These are phyloP conservation scores for Chamaecyparis obtusa DNA, from an alignment of 75 land plant genomes.

Conservation along the genomic window DNA sequence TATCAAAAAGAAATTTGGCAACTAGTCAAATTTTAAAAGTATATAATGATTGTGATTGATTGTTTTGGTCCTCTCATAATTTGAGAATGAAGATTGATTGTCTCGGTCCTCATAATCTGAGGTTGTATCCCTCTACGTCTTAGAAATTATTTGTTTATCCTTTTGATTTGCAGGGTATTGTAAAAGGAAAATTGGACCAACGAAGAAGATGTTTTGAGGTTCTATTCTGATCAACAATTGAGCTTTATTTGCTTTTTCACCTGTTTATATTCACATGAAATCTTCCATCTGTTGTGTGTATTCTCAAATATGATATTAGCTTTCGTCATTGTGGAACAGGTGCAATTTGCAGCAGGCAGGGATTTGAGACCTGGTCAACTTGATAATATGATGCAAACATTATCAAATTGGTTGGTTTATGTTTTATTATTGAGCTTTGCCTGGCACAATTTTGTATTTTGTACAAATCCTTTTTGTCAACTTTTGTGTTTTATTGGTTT, in stretches of 20 bases:
- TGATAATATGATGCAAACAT: conserved; percentile 77
- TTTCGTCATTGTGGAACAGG: conserved; percentile 35
- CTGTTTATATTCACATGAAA: not conserved
- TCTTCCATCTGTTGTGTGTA: not conserved
- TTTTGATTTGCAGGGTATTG: conserved; percentile 69
- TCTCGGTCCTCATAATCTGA: not conserved
- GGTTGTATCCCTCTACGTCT: not conserved
- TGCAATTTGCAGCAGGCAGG: conserved; percentile 98
- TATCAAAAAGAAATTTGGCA: not conserved
- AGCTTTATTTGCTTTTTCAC: not conserved
- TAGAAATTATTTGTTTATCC: not conserved
- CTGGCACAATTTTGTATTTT: not conserved
- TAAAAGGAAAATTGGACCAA: conserved; percentile 97
- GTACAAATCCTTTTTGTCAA: not conserved
- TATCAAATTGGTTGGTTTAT: conserved; percentile 64
- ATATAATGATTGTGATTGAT: not conserved
- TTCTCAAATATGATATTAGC: not conserved
- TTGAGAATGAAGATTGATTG: not conserved
- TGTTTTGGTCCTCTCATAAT: not conserved
- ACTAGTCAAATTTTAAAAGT: not conserved
- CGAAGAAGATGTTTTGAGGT: conserved; percentile 97
- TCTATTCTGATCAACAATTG: not conserved
- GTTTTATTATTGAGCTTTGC: not conserved
- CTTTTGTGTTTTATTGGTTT: not conserved
- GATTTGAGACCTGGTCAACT: conserved; percentile 95